Evolutionary conservation across 441 rosid genomes (phyloP), one percentile per base, ranked within the genome.

Genomic region (Gossypium gossypioides): DNA sequence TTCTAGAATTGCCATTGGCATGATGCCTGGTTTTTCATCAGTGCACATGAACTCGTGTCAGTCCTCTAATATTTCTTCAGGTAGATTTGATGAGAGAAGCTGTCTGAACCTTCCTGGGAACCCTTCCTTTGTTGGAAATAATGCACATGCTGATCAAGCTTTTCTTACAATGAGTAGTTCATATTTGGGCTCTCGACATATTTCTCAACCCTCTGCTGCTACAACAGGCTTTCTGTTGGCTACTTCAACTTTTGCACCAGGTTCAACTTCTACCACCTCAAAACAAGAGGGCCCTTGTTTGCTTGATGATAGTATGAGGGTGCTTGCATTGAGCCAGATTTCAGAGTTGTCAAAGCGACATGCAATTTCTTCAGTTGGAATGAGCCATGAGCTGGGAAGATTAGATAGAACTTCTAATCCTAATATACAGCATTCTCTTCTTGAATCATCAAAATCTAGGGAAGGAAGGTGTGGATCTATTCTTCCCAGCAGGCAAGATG

Each of bases 241-340:
- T 34, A 67, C 75, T 74, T 66, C 76, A 37, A 64, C 77, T 27
- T 42, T 52, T 56, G 24, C 48, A 55, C 72, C 78, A 22, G 74
- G 58, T 29, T 68, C 74, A 32, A 34, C 72, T 67, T 67, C 78
- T 54, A 46, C 74, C 27, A 65, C 62, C 34, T 64, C 55, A 21
- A 74, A 78, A 62, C 79, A 73, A 69, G 82, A 70, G 15, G 37
- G 61, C 72, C 70, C 84, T 68, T 57, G 54, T 76, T 74, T 77
- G n/a, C 77, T 73, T 71, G 85, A 84, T 78, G 86, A 85, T 32
- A 66, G 78, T 64, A 81, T 76, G 81, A 86, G 85, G 78, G 59
- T 76, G 44, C 82, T 82, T 71, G 84, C 87, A 54, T 10, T 68
- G 69, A 76, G 75, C 78, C 83, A 86, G 80, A 79, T 80, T 65